phyloP scores from a whole-genome alignment of 495 filamentous ascomycete genomes.

The Neurospora sp. region DNA sequence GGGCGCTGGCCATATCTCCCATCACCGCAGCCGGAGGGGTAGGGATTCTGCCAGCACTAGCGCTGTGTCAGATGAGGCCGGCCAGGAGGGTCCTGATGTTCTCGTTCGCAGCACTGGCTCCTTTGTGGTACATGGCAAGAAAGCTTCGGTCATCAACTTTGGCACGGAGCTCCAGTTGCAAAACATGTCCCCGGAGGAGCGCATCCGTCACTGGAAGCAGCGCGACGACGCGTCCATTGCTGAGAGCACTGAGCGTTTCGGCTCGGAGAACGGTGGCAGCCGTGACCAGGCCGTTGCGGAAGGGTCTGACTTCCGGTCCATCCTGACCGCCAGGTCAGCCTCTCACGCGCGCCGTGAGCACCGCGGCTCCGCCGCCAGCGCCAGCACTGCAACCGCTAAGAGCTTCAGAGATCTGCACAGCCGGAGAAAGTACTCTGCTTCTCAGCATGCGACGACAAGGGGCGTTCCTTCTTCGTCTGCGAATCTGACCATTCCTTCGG shows the following conservation, averaged over 20 bases:
- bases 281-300: constrained; percentile 6
- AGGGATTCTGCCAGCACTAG: constrained; percentile 60
- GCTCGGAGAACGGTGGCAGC: constrained; percentile 3
- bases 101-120: constrained; percentile 70
- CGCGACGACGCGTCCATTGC: constrained; percentile 19
- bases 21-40: constrained; percentile 65
- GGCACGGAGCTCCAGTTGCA: constrained; percentile 87
- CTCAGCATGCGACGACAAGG: constrained; percentile 22
- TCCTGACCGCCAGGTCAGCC: constrained; percentile 18
- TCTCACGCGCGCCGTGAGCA: constrained; percentile 26
- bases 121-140: constrained; percentile 96
- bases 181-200: constrained; percentile 68
- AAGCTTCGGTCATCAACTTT: constrained; percentile 91
- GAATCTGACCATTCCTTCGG: constrained; percentile 32
- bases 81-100: constrained; percentile 47
- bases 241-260: not conserved
- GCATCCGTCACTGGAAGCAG: constrained; percentile 42
- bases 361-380: constrained; percentile 43
- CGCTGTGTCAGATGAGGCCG: constrained; percentile 50
- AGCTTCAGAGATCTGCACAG: constrained; percentile 44
- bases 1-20: constrained; percentile 50
- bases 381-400: constrained; percentile 44
- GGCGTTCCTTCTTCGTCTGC: constrained; percentile 6
- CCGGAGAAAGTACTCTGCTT: constrained; percentile 34
- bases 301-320: constrained; percentile 21